Evolutionary conservation across 257 asterid genomes (phyloP), one percentile per base, ranked within the genome.

Genomic region (Petunia axillaris): DNA sequence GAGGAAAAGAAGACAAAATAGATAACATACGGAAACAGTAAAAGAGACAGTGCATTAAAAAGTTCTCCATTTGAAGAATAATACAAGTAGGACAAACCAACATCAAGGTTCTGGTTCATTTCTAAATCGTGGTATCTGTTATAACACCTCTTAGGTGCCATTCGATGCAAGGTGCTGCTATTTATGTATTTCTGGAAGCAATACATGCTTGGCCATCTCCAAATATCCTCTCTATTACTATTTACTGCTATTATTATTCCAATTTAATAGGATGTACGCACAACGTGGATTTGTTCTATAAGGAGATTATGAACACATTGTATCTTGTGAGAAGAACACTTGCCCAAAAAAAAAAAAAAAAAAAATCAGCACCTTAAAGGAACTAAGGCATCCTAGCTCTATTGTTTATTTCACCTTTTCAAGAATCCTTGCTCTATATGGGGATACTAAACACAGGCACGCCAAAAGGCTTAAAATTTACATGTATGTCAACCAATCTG

Each of bases 281-380:
- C 16, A n/a, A 2, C n/a, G 41, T n/a, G 76, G 39, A 68, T 68
- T 4, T 4, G 8, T 70, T 70, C 57, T 58, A 8, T 70, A 70
- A 48, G 59, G 58, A 5, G 77, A 25, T 25, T 41, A 70, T 46
- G 6, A 48, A 6, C 25, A 25, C 41, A 71, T 25, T 11, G 11
- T 13, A 6, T 10, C n/a, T 48, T 2, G 6, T 71, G 77, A 46
- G 60, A 50, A 36, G 59, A 54, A 14, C 62, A 13, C 7, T 13
- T 10, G 35, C 5, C 1, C 35, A 25, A 25, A 25, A 25, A 25
- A 25, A 25, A 25, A 25, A 25, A 25, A 25, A 43, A 48, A 46
- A 71, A 43, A 46, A 46, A 71, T 48, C 11, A 35, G 44, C 62
- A 71, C 41, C 75, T 70, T 71, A 3, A 25, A 71, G 43, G 60